Conservation (phyloP, 345 rosid species). For the Aurinia saxatilis region DNA sequence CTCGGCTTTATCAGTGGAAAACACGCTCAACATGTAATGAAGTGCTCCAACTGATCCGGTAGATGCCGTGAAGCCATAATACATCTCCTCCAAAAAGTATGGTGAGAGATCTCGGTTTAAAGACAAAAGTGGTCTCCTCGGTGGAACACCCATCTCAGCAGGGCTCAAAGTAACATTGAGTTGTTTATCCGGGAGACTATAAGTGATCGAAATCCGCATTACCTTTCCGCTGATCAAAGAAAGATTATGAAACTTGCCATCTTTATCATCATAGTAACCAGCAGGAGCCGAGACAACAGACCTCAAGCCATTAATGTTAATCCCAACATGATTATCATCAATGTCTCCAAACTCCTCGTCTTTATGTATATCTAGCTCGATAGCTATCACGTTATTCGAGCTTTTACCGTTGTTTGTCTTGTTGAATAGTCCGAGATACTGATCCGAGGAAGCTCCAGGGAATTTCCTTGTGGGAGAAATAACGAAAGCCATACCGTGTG, state of each 20-base stretch:
- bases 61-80: slow-evolving; percentile 49
- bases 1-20: slow-evolving; percentile 14
- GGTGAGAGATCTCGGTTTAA: slow-evolving; percentile 31
- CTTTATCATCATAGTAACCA: slow-evolving; percentile 26
- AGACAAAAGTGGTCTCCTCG: slow-evolving; percentile 39
- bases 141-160: background rate
- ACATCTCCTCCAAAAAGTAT: slow-evolving; percentile 29
- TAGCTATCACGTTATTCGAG: slow-evolving; percentile 35
- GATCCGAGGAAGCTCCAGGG: slow-evolving; percentile 22
- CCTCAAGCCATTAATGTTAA: slow-evolving; percentile 36
- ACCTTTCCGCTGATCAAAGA: slow-evolving; percentile 5
- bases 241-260: background rate
- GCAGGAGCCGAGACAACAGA: slow-evolving; percentile 33
- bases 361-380: slow-evolving; percentile 46
- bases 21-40: slow-evolving; percentile 36
- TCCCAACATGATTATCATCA: slow-evolving; percentile 49
- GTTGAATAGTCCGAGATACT: slow-evolving; percentile 43
- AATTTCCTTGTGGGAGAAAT: slow-evolving; percentile 36
- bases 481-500: slow-evolving; percentile 46
- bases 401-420: slow-evolving; percentile 18
- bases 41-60: slow-evolving; percentile 30
- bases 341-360: slow-evolving; percentile 35
- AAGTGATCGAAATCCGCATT: slow-evolving; percentile 42
- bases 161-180: slow-evolving; percentile 41
- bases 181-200: slow-evolving; percentile 23